A percentile compares a stretch with the other conserved stretches of the same genome.
phyloP scores from a whole-genome alignment of 2,329 filamentous ascomycete genomes.

The Ramichloridium luteum region DNA sequence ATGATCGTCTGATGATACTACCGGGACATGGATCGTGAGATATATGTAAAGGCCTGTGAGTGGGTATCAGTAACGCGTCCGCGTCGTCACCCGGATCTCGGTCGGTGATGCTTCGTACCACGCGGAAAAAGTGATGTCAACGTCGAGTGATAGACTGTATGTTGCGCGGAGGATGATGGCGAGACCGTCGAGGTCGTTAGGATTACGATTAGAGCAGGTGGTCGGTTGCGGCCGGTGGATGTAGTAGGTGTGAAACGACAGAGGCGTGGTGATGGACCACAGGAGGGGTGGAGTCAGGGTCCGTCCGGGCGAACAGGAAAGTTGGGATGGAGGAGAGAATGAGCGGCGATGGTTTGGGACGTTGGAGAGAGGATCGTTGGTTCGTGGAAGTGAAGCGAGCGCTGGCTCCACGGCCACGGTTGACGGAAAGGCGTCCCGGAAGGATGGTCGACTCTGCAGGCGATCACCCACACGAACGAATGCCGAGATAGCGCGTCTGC shows the following conservation, averaged over 20 bases:
- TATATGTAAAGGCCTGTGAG: constrained; percentile 1
- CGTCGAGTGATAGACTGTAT: too few relatives aligned
- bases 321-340: constrained; percentile 25
- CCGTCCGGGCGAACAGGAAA: constrained; percentile 22
- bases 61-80: constrained; percentile 1
- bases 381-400: constrained; percentile 14
- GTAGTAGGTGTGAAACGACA: constrained; percentile 9
- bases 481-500: constrained; percentile 21
- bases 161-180: neutral
- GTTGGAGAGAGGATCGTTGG: constrained; percentile 13
- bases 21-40: constrained; percentile 15
- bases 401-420: constrained; percentile 21
- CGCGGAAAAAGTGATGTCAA: too few relatives aligned
- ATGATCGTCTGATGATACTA: constrained; percentile 10
- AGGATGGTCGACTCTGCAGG: constrained; percentile 20
- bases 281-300: constrained; percentile 16
- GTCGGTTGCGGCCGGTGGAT: neutral
- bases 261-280: constrained; percentile 15
- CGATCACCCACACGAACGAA: constrained; percentile 21
- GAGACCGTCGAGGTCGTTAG: constrained; percentile 4
- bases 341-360: constrained; percentile 17
- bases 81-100: constrained; percentile 1
- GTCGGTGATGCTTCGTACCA: constrained; percentile 5
- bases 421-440: constrained; percentile 20
- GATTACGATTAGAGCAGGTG: constrained; percentile 10